Evolutionary conservation across 176 grass and related monocot genomes (phyloP), one percentile per base, ranked within the genome.

Genomic region (Lolium perenne): DNA sequence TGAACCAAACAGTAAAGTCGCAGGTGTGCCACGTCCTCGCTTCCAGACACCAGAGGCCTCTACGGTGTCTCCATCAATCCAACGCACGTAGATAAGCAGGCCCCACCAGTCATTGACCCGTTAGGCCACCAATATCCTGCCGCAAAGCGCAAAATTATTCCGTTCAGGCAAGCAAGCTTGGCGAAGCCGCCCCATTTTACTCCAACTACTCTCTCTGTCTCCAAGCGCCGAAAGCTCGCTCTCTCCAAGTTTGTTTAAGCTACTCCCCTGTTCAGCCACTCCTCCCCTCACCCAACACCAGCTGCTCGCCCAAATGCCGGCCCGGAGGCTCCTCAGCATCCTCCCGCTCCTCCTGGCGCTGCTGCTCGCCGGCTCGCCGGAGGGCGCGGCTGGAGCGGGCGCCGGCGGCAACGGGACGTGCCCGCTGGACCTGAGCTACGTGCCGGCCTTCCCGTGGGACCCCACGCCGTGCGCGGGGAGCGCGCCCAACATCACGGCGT

Each of bases 361-460:
- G 32, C n/a, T 85, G 38, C 69, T 84, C 54, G 56, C 16, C 23
- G 10, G 16, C 9, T 21, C 84, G 25, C 17, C 22, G 1, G 20
- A 63, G 3, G 14, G 20, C 7, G 57, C 68, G 0, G 76, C 23
- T 5, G 88, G 5, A 22, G 72, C 55, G 1, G 51, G 18, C 15
- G 83, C 14, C 46, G 59, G 41, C 13, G 61, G 53, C 26, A 73
- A 82, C 85, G 73, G 82, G 65, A 83, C 81, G 46, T 96, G 94
- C 81, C 94, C 91, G 49, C 60, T 96, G 15, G 87, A 94, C 73
- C 46, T 96, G 48, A 29, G 82, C 68, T 96, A 94, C 89, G 94
- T 96, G 64, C 14, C 67, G n/a, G 82, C 84, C 22, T 96, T 92
- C 91, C 87, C 89, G 16, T 96, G 94, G 94, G 92, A 96, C 89